These are phyloP conservation scores for Solioccasus polychromus DNA, from an alignment of 768 basidiomycete species.

Conservation along the genomic window DNA sequence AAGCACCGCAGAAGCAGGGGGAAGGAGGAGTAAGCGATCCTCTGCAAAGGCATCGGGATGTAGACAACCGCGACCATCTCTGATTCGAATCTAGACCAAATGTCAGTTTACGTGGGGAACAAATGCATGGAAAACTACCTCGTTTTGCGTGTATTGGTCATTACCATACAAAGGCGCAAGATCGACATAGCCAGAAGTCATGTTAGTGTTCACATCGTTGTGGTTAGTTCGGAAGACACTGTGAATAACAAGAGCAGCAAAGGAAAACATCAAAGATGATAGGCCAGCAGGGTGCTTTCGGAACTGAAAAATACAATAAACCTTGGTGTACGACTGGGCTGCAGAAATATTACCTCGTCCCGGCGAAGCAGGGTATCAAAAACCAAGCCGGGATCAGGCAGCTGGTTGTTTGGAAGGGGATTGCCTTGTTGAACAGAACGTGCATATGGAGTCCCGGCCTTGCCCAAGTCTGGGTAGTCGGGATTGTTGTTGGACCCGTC, in stretches of 20 bases:
- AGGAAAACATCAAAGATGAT: conserved; percentile 77
- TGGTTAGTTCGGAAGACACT: conserved; percentile 86
- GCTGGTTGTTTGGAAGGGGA: conserved; percentile 60
- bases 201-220: conserved; percentile 62
- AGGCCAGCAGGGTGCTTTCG: conserved; percentile 74
- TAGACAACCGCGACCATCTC: conserved; percentile 64
- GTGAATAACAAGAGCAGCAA: conserved; percentile 81
- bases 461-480: conserved; percentile 66
- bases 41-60: conserved; percentile 76
- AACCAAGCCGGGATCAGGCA: conserved; percentile 77
- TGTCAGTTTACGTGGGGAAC: not conserved
- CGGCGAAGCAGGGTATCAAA: conserved; percentile 79
- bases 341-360: conserved; percentile 47
- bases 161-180: conserved; percentile 81
- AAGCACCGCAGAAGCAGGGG: conserved; percentile 70
- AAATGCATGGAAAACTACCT: conserved; percentile 37
- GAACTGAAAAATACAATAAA: conserved; percentile 45
- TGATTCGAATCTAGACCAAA: conserved; percentile 29
- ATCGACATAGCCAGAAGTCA: conserved; percentile 86
- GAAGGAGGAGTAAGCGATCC: conserved; percentile 73
- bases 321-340: not conserved
- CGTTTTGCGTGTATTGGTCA: conserved; percentile 56
- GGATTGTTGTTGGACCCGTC: conserved; percentile 81
- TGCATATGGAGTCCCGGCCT: conserved; percentile 77
- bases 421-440: conserved; percentile 74